Conservation (phyloP, 2,329 filamentous ascomycete species). For the Nigrospora osmanthi region DNA sequence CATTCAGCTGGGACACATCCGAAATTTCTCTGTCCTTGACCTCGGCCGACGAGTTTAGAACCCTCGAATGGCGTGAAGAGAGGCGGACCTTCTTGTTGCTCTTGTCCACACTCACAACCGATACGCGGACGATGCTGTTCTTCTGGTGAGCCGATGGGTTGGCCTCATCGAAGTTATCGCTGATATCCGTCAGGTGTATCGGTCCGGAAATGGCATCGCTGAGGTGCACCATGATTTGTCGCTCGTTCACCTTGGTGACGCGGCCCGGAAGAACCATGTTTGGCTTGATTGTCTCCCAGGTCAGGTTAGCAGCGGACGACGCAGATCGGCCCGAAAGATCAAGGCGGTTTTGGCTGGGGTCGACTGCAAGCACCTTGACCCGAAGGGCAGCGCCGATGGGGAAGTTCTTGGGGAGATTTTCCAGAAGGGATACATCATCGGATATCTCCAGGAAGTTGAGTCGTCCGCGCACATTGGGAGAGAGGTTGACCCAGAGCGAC, state of each 20-base stretch:
- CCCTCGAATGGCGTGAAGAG: conserved; percentile 78
- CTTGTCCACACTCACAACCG: conserved; percentile 69
- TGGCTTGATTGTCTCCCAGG: conserved; percentile 63
- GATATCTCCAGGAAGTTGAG: conserved; percentile 78
- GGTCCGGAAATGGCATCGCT: conserved; percentile 73
- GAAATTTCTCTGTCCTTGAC: conserved; percentile 77
- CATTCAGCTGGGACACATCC: conserved; percentile 60
- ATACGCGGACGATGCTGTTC: conserved; percentile 84
- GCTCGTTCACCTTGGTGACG: conserved; percentile 79
- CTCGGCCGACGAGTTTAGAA: conserved; percentile 75
- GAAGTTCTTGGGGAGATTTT: conserved; percentile 71
- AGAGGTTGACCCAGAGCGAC: conserved; percentile 84
- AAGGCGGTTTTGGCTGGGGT: conserved; percentile 65
- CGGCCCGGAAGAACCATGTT: conserved; percentile 78
- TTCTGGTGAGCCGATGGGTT: conserved; percentile 69
- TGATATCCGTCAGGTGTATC: conserved; percentile 74
- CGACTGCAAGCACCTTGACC: conserved; percentile 69
- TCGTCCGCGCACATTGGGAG: conserved; percentile 79
- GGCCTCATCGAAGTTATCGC: conserved; percentile 77
- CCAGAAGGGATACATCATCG: conserved; percentile 73
- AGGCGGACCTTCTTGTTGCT: conserved; percentile 79
- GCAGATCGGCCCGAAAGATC: conserved; percentile 75
- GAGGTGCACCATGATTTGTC: conserved; percentile 77
- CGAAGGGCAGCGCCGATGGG: conserved; percentile 83
- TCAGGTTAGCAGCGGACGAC: conserved; percentile 47